Conservation (phyloP, 192 early-diverging fungal species). For the Umbelopsis ramanniana region DNA sequence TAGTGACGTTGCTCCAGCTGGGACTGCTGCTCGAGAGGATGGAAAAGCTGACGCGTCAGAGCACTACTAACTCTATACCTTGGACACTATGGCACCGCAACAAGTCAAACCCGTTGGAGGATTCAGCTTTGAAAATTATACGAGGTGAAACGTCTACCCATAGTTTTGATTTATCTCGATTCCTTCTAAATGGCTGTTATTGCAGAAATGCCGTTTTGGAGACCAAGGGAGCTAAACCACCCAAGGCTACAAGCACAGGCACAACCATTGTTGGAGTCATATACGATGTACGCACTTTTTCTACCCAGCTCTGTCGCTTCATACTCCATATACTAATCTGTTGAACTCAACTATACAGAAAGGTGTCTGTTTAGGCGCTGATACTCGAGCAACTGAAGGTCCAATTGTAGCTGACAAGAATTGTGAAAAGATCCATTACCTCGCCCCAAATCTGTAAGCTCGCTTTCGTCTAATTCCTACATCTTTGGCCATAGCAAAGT, state of each 20-base stretch:
- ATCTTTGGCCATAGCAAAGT: neutral
- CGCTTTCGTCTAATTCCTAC: neutral
- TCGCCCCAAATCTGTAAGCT: slow-evolving; percentile 91
- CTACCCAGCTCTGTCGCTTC: neutral
- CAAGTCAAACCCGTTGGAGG: slow-evolving; percentile 60
- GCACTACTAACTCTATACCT: neutral
- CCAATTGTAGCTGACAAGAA: slow-evolving; percentile 99
- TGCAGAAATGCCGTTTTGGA: slow-evolving; percentile 77
- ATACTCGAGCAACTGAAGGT: slow-evolving; percentile 95
- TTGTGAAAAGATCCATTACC: slow-evolving; percentile 98
- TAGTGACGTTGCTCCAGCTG: slow-evolving; percentile 9
- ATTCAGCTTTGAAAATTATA: slow-evolving; percentile 89
- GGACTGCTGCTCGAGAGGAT: slow-evolving; percentile 22
- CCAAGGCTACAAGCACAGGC: slow-evolving; percentile 92
- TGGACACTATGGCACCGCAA: slow-evolving; percentile 57
- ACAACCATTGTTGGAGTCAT: slow-evolving; percentile 96
- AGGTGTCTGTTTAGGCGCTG: slow-evolving; percentile 93
- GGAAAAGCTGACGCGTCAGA: slow-evolving; percentile 25
- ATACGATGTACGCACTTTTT: slow-evolving; percentile 69
- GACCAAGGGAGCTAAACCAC: slow-evolving; percentile 76
- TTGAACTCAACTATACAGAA: slow-evolving; percentile 53
- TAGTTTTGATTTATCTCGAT: neutral
- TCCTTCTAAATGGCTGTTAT: neutral
- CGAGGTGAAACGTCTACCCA: slow-evolving; percentile 53
- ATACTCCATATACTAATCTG: neutral